phyloP scores from a whole-genome alignment of 106 monocot species.

The Alisma plantagoaquatica region DNA sequence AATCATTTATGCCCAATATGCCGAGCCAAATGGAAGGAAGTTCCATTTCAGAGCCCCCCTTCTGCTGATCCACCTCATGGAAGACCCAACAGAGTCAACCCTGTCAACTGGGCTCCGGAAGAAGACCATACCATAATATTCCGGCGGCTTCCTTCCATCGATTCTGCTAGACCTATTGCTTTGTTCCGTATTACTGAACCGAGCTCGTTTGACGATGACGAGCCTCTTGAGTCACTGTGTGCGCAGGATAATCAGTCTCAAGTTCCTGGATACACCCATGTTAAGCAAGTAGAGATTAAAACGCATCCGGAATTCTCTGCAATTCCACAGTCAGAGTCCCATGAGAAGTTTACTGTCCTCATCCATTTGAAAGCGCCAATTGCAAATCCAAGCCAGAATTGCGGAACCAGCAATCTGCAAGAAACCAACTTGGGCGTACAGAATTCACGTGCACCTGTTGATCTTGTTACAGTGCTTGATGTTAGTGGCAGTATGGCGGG shows the following conservation, averaged over 20 bases:
- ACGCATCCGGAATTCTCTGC: constrained; percentile 53
- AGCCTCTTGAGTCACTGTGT: constrained; percentile 36
- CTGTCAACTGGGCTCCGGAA: constrained; percentile 40
- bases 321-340: constrained; percentile 23
- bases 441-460: constrained; percentile 48
- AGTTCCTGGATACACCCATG: constrained; percentile 6
- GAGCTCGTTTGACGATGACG: constrained; percentile 56
- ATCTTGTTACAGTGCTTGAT: constrained; percentile 86
- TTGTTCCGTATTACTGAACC: constrained; percentile 38
- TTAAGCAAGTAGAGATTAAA: constrained; percentile 36
- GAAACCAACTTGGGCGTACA: neutral
- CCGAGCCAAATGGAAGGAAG: constrained; percentile 87
- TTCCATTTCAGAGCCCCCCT: constrained; percentile 47
- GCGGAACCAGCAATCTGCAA: neutral
- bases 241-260: neutral
- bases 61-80: constrained; percentile 32
- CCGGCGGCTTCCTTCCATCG: constrained; percentile 31
- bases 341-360: constrained; percentile 50
- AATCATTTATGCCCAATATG: constrained; percentile 76
- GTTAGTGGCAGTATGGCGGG: constrained; percentile 94
- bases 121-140: constrained; percentile 38
- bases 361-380: constrained; percentile 67
- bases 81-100: constrained; percentile 35
- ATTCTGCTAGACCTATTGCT: constrained; percentile 10
- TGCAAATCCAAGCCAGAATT: constrained; percentile 10